A percentile compares a stretch with the other conserved stretches of the same genome.
phyloP scores from a whole-genome alignment of 2,329 filamentous ascomycete species.

The Simplicillium aogashimaense region DNA sequence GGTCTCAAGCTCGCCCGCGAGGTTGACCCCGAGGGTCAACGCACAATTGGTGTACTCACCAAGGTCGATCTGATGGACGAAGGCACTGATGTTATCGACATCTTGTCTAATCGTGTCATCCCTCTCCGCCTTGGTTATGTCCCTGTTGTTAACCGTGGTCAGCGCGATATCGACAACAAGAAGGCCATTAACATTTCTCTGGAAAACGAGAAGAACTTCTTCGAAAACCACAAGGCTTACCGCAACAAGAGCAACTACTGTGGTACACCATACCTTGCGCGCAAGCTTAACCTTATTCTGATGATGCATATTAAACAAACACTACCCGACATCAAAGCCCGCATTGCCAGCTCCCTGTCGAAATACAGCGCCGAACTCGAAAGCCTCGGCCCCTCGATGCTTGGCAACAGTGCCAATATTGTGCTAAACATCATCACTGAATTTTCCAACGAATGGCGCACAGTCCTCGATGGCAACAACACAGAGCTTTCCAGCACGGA shows the following conservation, averaged over 20 bases:
- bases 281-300: constrained; percentile 94
- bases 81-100: constrained; percentile 96
- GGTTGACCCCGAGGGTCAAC: constrained; percentile 93
- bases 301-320: constrained; percentile 99
- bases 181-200: constrained; percentile 85
- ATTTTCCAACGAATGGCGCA: constrained; percentile 96
- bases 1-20: constrained; percentile 92
- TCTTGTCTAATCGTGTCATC: constrained; percentile 94
- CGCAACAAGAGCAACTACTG: constrained; percentile 98
- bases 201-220: constrained; percentile 92
- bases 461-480: constrained; percentile 92
- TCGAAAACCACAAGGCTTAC: constrained; percentile 97
- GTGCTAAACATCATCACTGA: constrained; percentile 98
- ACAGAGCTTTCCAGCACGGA: constrained; percentile 91
- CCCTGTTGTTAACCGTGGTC: constrained; percentile 93
- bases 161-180: constrained; percentile 97
- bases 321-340: constrained; percentile 93
- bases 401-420: constrained; percentile 93
- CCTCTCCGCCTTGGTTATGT: constrained; percentile 91
- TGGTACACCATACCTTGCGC: constrained; percentile 90
- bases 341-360: constrained; percentile 85
- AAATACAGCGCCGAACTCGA: constrained; percentile 81
- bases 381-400: constrained; percentile 81
- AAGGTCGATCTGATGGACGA: constrained; percentile 99
- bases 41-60: constrained; percentile 95